Base-by-base conservation (phyloP, 805 yeast genomes). In the Yarrowia sp. region DNA sequence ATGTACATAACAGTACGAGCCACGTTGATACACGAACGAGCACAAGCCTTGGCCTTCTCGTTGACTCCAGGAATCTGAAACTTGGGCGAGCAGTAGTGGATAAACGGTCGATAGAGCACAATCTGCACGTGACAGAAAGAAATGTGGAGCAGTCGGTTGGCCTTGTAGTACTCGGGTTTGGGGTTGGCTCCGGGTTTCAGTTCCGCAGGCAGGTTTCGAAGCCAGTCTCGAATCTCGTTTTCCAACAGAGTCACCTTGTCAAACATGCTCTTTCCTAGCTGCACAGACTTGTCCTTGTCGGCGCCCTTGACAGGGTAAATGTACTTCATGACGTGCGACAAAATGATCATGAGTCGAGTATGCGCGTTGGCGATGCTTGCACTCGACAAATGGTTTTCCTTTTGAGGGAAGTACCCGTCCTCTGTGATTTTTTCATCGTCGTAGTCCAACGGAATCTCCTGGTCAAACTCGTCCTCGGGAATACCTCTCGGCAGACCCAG, bases 381-480 rank as follows among this genome's bases (percentile, higher is more conserved):
- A 12, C 90, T 85, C 10, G 92, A 85, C 28, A 88, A 75, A 66
- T 84, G 79, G 73, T 78, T 84, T 66, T 79, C 83, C 76, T 76
- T 76, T 70, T 72, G 85, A 72, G 70, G 76, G 19, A 78, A 69
- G 68, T 86, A 85, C 0, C 85, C 86, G n/a, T 78, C 79, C 46
- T 84, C 83, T 0, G 95, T 89, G 65, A 92, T 87, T 71, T 87
- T 87, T 70, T 90, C 96, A 75, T 92, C 97, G 71, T 91, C 97
- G 36, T 90, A 77, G 71, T 91, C 96, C 35, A 82, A 77, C 0
- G 97, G 97, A 68, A 90, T 79, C 59, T 88, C 92, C 74, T 92
- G 97, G 75, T 92, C 96, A 68, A 90, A 86, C 69, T 90, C 96
- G 67, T 86, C 89, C 67, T 87, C 88, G 56, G 84, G 79, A 17